Evolutionary conservation across 768 basidiomycete species (phyloP).

Genomic region (Hortiboletus flavorubellus): DNA sequence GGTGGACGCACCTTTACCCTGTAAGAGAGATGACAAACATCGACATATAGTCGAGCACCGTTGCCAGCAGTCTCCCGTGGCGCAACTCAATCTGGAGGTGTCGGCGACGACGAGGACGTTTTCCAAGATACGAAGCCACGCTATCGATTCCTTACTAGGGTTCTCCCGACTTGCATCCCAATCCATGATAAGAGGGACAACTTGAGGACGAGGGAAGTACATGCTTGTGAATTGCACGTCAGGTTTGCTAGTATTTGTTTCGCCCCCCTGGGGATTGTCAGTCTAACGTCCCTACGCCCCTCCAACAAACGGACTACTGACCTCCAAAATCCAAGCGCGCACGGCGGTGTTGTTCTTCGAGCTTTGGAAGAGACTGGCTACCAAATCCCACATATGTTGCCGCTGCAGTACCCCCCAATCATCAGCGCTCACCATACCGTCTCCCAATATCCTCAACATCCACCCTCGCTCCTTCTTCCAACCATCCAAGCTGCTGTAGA

Average conservation of each 20-base stretch:
- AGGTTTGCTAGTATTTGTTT: conserved; percentile 69
- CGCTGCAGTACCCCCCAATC: conserved; percentile 84
- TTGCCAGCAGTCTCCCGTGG: conserved; percentile 54
- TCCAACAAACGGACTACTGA: conserved; percentile 26
- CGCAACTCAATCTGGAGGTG: conserved; percentile 46
- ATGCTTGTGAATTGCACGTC: conserved; percentile 65
- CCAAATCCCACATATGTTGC: conserved; percentile 84
- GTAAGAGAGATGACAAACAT: conserved; percentile 38
- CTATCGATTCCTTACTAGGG: conserved; percentile 40
- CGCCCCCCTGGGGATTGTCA: background rate
- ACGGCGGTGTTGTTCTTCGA: conserved; percentile 49
- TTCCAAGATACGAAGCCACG: conserved; percentile 65
- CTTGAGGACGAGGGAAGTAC: conserved; percentile 66
- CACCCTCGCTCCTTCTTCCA: conserved; percentile 89
- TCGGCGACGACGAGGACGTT: conserved; percentile 57
- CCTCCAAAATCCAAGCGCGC: conserved; percentile 65
- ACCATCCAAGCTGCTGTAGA: conserved; percentile 74
- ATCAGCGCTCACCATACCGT: conserved; percentile 68
- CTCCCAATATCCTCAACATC: conserved; percentile 80
- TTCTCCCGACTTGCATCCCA: conserved; percentile 56
- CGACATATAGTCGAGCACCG: conserved; percentile 58
- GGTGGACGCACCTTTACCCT: conserved; percentile 9
- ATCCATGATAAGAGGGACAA: conserved; percentile 80
- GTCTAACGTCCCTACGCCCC: background rate
- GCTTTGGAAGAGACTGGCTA: conserved; percentile 79